Conservation (phyloP, 805 yeast genomes). For the Brettanomyces bruxellensis region DNA sequence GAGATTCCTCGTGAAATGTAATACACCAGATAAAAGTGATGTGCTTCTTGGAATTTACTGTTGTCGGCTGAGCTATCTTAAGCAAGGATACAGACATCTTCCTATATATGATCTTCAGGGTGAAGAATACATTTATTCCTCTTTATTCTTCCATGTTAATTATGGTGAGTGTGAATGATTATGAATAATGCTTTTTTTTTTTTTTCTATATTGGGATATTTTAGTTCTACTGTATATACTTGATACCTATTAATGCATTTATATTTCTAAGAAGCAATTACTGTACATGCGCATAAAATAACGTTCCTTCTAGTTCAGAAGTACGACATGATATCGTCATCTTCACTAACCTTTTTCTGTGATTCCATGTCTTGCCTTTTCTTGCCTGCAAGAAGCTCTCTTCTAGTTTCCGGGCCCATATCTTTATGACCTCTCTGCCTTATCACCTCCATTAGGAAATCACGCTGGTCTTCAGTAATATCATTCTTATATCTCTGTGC, state of each 20-base stretch:
- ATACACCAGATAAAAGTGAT: conserved; percentile 13
- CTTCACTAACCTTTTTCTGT: conserved; percentile 13
- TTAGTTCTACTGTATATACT: too few species aligned
- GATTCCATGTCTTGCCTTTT: conserved; percentile 34
- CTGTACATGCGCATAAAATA: neutral
- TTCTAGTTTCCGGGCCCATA: conserved; percentile 88
- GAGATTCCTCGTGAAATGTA: conserved; percentile 37
- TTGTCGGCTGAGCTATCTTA: conserved; percentile 51
- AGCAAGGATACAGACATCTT: conserved; percentile 74
- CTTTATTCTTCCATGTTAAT: conserved; percentile 27
- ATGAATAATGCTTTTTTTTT: too few species aligned
- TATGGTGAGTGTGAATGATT: neutral
- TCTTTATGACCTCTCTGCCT: conserved; percentile 84
- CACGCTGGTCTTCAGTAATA: conserved; percentile 97
- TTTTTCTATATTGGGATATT: too few species aligned
- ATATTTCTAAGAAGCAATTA: neutral
- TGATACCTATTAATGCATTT: neutral
- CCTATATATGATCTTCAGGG: conserved; percentile 74
- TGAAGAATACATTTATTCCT: conserved; percentile 53
- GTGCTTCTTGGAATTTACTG: conserved; percentile 46
- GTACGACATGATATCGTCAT: conserved; percentile 25
- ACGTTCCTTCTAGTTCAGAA: conserved; percentile 7
- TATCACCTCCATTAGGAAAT: conserved; percentile 81
- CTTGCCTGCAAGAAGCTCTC: conserved; percentile 83
- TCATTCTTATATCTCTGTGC: conserved; percentile 96